A percentile compares a stretch with the other conserved stretches of the same genome.
Conservation (phyloP, 768 basidiomycete species). For the Cystofilobasidium bisporidii region DNA sequence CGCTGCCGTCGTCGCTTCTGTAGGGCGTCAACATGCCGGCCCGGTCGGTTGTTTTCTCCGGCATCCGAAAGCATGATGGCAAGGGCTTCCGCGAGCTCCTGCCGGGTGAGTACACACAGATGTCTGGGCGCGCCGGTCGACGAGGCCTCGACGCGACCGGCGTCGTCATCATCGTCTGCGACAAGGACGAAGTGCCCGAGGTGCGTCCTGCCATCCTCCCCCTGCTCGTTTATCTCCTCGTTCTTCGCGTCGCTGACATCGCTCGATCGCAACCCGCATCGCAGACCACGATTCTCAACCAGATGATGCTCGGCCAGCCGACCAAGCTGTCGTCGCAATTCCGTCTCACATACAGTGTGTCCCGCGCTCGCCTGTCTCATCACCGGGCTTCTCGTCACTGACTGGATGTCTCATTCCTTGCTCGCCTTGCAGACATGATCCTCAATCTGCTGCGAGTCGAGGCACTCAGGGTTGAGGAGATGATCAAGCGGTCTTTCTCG, state of each 20-base stretch:
- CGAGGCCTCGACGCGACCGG: constrained; percentile 91
- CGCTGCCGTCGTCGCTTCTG: neutral
- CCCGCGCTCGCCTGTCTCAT: neutral
- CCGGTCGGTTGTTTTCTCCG: constrained; percentile 90
- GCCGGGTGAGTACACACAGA: constrained; percentile 80
- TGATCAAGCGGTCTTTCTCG: constrained; percentile 98
- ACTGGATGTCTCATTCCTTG: too few relatives aligned
- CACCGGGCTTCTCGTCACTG: neutral
- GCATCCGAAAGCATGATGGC: constrained; percentile 90
- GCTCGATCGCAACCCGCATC: too few relatives aligned
- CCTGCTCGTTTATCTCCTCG: too few relatives aligned
- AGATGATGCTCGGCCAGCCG: constrained; percentile 91
- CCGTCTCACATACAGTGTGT: constrained; percentile 71
- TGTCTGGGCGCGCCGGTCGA: constrained; percentile 96
- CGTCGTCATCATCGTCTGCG: constrained; percentile 76
- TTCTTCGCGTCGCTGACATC: too few relatives aligned
- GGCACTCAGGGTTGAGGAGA: constrained; percentile 90
- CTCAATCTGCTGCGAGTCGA: constrained; percentile 91
- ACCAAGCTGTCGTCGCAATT: constrained; percentile 92
- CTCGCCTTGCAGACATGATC: constrained; percentile 63
- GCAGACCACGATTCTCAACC: constrained; percentile 44
- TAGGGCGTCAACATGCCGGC: constrained; percentile 99
- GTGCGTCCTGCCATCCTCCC: too few relatives aligned
- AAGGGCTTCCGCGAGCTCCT: constrained; percentile 73
- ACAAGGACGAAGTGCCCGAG: constrained; percentile 69